Evolutionary conservation across 208 protist genomes (phyloP), one percentile per base, ranked within the genome.

Genomic region (Acanthamoeba lenticulata): DNA sequence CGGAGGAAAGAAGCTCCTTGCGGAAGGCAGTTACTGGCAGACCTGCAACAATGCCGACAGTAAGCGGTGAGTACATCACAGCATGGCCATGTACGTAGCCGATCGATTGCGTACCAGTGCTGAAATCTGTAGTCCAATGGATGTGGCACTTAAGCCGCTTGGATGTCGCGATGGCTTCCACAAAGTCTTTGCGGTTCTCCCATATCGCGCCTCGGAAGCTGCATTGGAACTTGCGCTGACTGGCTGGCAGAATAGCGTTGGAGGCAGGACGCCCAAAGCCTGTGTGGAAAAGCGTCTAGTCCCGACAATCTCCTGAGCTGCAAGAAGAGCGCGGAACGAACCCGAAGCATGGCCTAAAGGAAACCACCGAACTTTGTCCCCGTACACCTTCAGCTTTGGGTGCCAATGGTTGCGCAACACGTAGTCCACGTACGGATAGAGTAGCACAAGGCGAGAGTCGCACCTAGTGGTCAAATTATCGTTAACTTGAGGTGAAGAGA

Each of bases 351-450:
- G 44, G 2, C 85, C 85, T 29, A 91, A 24, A 1, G 85, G 85
- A 7, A 91, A 72, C 85, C 85, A 91, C 15, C 40, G 2, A 17
- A 91, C 55, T 34, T 91, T 91, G n/a, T 65, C 55, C 0, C 85
- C 85, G 42, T 91, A 34, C 5, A 69, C 55, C 29, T 34, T 27
- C 34, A 91, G 85, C 85, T 69, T 91, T 17, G 49, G 49, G 40
- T 91, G 85, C 85, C 85, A 91, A 52, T 91, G 85, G n/a, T 65
- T 91, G 45, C 85, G 85, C 0, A 91, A 19, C 52, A 91, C 52
- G 40, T 91, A 91, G 52, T 91, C 85, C 29, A 91, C 34, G 49
- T 49, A 1, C 40, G 55, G 38, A 32, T 91, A 91, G 6, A 44
- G 7, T 29, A 91, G 85, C 1, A 72, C 52, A 2, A 91, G 4